Conservation (phyloP, 2,329 filamentous ascomycete genomes). For the Calycina marina region DNA sequence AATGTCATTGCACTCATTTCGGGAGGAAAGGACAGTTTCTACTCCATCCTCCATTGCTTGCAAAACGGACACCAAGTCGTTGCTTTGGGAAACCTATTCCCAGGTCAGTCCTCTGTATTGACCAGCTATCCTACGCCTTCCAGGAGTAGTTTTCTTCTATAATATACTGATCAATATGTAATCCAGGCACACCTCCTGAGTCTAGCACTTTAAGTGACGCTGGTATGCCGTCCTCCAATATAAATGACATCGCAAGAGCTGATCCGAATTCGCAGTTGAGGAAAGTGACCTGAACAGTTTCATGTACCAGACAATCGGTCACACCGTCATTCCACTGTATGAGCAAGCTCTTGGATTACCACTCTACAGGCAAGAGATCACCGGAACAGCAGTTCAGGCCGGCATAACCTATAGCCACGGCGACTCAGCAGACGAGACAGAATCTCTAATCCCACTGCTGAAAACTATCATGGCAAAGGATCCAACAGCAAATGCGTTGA, state of each 20-base stretch:
- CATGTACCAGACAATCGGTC: slow-evolving; percentile 98
- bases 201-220: slow-evolving; percentile 1
- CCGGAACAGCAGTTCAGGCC: slow-evolving; percentile 54
- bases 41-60: slow-evolving; percentile 78
- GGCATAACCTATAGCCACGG: slow-evolving; percentile 49
- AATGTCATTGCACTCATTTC: slow-evolving; percentile 89
- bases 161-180: background rate
- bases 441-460: slow-evolving; percentile 71
- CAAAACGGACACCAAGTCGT: slow-evolving; percentile 74
- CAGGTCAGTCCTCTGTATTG: slow-evolving; percentile 28
- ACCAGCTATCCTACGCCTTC: too few species aligned
- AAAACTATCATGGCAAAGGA: slow-evolving; percentile 48
- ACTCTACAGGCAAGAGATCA: slow-evolving; percentile 67
- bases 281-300: slow-evolving; percentile 77
- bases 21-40: slow-evolving; percentile 95
- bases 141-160: too few species aligned
- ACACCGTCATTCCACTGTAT: slow-evolving; percentile 76
- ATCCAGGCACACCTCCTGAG: background rate
- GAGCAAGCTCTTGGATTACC: slow-evolving; percentile 64
- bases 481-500: slow-evolving; percentile 73
- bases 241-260: too few species aligned
- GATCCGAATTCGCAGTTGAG: slow-evolving; percentile 22
- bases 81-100: slow-evolving; percentile 80
- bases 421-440: slow-evolving; percentile 58
- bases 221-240: too few species aligned